Percentiles rank a stretch among this genome's conserved stretches.
phyloP scores from a whole-genome alignment of 768 basidiomycete species.

The Paxillus ammoniavirescens region DNA sequence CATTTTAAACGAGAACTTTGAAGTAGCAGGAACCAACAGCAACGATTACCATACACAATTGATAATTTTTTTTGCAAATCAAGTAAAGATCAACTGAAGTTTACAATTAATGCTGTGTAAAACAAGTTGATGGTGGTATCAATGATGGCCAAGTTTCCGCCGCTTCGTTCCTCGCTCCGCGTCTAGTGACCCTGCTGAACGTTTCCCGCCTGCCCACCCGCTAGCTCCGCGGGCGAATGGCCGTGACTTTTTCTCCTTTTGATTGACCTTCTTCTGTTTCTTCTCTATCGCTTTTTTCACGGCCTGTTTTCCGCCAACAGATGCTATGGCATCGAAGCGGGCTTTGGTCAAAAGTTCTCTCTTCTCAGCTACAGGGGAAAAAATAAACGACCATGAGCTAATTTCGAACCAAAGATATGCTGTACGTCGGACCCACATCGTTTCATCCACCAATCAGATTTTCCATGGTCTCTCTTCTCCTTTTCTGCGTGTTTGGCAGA shows the following conservation, averaged over 20 bases:
- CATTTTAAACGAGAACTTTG: conserved; percentile 25
- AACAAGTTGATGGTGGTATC: background rate
- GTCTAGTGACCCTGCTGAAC: conserved; percentile 12
- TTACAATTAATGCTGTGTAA: background rate
- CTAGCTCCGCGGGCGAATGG: conserved; percentile 48
- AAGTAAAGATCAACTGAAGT: background rate
- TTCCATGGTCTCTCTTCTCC: conserved; percentile 69
- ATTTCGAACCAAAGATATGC: background rate
- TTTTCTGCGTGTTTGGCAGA: conserved; percentile 45
- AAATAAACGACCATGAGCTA: background rate
- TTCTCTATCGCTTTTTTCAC: conserved; percentile 89
- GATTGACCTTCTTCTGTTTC: conserved; percentile 81
- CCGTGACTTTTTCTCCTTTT: conserved; percentile 86
- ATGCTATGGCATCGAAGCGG: conserved; percentile 75
- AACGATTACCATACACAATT: conserved; percentile 27
- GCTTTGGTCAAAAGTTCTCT: conserved; percentile 71
- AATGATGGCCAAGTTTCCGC: conserved; percentile 10
- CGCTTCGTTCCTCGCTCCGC: conserved; percentile 18
- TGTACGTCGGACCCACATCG: conserved; percentile 48
- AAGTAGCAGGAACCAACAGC: conserved; percentile 27
- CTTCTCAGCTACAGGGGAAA: conserved; percentile 60
- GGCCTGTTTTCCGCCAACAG: conserved; percentile 72
- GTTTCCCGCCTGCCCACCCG: conserved; percentile 12
- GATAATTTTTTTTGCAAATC: conserved; percentile 19
- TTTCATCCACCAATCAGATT: conserved; percentile 86